Evolutionary conservation across 345 rosid genomes (phyloP), one percentile per base, ranked within the genome.

Genomic region (Raphanus sativus): DNA sequence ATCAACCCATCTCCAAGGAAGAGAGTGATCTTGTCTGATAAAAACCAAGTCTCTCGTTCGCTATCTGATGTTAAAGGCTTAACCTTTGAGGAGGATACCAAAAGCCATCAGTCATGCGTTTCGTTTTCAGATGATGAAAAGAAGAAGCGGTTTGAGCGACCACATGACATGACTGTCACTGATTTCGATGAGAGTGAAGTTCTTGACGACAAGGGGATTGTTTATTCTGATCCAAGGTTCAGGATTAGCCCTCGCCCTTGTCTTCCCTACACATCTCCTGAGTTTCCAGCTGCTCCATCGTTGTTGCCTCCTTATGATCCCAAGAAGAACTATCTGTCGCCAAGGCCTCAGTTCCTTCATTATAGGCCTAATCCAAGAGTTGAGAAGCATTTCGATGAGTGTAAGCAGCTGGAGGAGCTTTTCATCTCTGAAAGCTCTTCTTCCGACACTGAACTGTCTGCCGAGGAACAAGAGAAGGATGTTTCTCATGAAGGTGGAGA

Each of bases 1-100:
- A 71, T 89, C 75, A 82, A 77, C 67, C 50, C 92, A 45, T 89
- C 95, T 0, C 93, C 97, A 12, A 88, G 88, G 83, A 93, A 89
- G 87, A 89, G 81, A 75, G 77, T n/a, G n/a, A n/a, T 93, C 8
- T 86, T 93, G 81, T 72, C 82, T 1, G 97, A 91, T 55, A 87
- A 78, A 75, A 89, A 87, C 21, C 94, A 90, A 66, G 50, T 79
- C 12, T 56, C 74, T 79, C 80, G 84, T 13, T 79, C 86, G 36
- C 77, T 58, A 4, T 58, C 86, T 32, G 88, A 86, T 12, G 77
- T 71, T 8, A 84, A 79, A 80, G 34, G 81, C 65, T 78, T 82
- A 12, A 61, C 29, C 25, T 48, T 75, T 45, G 52, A 45, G 78
- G 88, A 90, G 54, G 87, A 82, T 0, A 74, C 26, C 30, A 74